Percentiles rank a stretch among this genome's conserved stretches.
These are phyloP conservation scores for Chamaecyparis obtusa DNA, from an alignment of 75 land plant genomes.

Conservation along the genomic window DNA sequence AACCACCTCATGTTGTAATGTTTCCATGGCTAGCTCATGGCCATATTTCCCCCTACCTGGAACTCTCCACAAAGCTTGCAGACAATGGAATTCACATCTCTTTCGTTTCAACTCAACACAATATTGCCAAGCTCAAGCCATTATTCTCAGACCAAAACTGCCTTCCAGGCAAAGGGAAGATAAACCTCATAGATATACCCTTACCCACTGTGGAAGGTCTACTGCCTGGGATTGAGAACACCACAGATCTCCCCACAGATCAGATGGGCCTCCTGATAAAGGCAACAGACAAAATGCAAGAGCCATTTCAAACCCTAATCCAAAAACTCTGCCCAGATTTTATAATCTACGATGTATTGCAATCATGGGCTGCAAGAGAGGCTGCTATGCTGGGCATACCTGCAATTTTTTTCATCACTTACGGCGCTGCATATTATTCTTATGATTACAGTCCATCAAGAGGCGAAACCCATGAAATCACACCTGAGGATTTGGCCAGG, in stretches of 20 bases:
- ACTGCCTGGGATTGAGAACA: background rate
- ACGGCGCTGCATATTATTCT: constrained; percentile 17
- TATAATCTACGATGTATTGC: background rate
- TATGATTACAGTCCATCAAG: constrained; percentile 7
- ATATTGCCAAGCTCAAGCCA: constrained; percentile 4
- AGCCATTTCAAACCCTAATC: background rate
- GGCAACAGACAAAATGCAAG: background rate
- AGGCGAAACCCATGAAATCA: background rate
- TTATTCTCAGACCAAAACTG: background rate
- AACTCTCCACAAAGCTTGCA: background rate
- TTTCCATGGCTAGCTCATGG: constrained; percentile 8
- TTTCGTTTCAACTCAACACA: constrained; percentile 4
- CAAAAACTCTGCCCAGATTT: background rate
- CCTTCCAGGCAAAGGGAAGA: background rate
- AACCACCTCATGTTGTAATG: background rate
- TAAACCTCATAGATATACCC: background rate
- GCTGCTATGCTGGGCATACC: background rate
- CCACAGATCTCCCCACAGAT: background rate
- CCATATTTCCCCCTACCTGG: background rate
- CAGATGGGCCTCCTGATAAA: background rate
- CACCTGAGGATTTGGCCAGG: background rate
- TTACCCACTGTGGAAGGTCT: constrained; percentile 7
- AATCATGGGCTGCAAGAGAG: background rate
- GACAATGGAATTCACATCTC: background rate
- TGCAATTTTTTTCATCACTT: background rate